phyloP scores from a whole-genome alignment of 805 yeast species.

The Maudiozyma bulderi region DNA sequence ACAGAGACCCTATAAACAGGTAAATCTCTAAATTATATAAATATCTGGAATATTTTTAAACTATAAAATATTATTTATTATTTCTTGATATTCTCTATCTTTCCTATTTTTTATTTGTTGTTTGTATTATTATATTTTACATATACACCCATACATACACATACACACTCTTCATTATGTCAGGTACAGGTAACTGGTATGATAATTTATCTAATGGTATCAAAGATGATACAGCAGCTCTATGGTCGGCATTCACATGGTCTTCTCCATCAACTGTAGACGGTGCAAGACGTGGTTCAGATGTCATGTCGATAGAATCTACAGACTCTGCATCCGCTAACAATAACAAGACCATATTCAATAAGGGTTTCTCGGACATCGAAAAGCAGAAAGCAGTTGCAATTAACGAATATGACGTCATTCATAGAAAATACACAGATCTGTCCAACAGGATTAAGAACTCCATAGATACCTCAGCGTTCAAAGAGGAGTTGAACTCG shows the following conservation, averaged over 20 bases:
- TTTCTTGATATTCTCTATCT: too few relatives aligned
- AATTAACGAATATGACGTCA: constrained; percentile 22
- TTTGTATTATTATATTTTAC: not conserved
- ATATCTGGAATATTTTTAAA: too few relatives aligned
- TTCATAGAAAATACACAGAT: constrained; percentile 20
- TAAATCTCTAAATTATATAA: too few relatives aligned
- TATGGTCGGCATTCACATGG: not conserved
- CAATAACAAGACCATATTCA: constrained; percentile 17
- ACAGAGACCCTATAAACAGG: not conserved
- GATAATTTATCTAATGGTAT: constrained; percentile 8
- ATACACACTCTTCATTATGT: not conserved
- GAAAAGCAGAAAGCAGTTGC: constrained; percentile 24
- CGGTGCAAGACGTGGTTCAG: not conserved
- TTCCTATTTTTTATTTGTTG: too few relatives aligned
- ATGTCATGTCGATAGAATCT: not conserved
- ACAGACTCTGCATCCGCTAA: not conserved
- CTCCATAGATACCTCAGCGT: constrained; percentile 7
- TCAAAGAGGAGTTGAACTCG: constrained; percentile 13
- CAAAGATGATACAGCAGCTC: constrained; percentile 8
- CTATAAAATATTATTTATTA: too few relatives aligned
- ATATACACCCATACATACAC: not conserved
- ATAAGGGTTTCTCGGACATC: constrained; percentile 22
- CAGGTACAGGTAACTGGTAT: constrained; percentile 1
- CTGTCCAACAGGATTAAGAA: constrained; percentile 6
- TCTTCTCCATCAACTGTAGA: not conserved